phyloP scores from a whole-genome alignment of 768 basidiomycete genomes.

The Amanita thiersii region DNA sequence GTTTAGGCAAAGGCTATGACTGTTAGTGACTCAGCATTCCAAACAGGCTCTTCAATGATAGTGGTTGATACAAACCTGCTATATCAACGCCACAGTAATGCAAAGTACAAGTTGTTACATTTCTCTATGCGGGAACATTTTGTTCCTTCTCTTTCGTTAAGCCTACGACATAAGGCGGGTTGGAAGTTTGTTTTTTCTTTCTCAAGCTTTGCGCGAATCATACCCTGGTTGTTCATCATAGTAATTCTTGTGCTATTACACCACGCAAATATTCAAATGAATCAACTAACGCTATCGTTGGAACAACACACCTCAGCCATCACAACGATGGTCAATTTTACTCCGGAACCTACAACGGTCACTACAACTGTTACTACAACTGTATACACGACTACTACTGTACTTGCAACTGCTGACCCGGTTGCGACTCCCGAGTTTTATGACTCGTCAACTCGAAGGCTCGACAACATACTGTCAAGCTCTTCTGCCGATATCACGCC shows the following conservation, averaged over 20 bases:
- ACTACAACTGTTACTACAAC: constrained; percentile 36
- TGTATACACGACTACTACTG: constrained; percentile 17
- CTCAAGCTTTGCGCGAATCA: background rate
- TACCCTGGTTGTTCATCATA: constrained; percentile 4
- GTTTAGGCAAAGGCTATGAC: constrained; percentile 6
- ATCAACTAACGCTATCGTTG: constrained; percentile 16
- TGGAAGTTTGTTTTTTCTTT: no score
- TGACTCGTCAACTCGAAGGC: background rate
- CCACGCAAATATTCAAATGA: background rate
- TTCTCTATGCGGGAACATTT: constrained; percentile 8
- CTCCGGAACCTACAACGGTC: constrained; percentile 14
- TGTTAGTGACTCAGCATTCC: constrained; percentile 6
- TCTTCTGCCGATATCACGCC: constrained; percentile 5
- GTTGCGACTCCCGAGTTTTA: constrained; percentile 9
- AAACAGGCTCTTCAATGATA: constrained; percentile 34
- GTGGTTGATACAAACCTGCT: constrained; percentile 21
- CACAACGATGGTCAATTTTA: constrained; percentile 14
- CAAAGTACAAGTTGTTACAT: constrained; percentile 7
- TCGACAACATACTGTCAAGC: background rate
- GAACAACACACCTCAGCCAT: constrained; percentile 18
- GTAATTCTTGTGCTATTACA: background rate
- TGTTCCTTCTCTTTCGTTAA: constrained; percentile 10
- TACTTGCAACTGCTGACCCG: constrained; percentile 17
- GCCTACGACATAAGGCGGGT: constrained; percentile 9
- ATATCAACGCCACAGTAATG: background rate